phyloP scores from a whole-genome alignment of 2,329 filamentous ascomycete species.

The Paraphaeosphaeria sporulosa region DNA sequence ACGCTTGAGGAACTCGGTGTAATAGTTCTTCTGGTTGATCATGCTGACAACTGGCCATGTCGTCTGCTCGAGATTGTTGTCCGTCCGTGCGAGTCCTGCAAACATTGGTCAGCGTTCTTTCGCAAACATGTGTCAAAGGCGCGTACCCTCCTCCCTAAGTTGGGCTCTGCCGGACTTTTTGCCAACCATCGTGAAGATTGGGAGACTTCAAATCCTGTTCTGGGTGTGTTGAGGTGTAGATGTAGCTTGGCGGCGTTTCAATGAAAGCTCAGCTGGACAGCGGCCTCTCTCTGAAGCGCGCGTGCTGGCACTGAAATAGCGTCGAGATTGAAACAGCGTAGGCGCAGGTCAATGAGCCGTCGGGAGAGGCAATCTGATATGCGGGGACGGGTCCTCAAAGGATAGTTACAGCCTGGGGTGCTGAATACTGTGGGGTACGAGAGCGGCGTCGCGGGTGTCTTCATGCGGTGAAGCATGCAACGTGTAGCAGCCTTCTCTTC shows the following conservation, averaged over 20 bases:
- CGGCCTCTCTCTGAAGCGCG: not conserved
- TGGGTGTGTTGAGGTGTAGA: too few species aligned
- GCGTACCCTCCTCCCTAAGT: slow-evolving; percentile 65
- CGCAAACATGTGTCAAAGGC: slow-evolving; percentile 4
- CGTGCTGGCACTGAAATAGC: not conserved
- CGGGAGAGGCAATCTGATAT: not conserved
- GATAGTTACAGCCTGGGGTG: not conserved
- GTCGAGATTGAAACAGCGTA: not conserved
- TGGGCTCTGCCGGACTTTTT: slow-evolving; percentile 71
- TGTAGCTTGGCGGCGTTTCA: not conserved
- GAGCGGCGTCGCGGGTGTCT: not conserved
- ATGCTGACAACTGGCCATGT: slow-evolving; percentile 91
- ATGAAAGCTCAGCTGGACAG: not conserved
- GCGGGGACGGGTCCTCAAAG: not conserved
- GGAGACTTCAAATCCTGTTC: not conserved
- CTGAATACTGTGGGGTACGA: not conserved
- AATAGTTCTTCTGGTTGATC: slow-evolving; percentile 99
- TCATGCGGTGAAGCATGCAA: slow-evolving; percentile 3
- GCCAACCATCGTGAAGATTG: slow-evolving; percentile 61
- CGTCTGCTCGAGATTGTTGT: slow-evolving; percentile 97
- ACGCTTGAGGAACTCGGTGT: slow-evolving; percentile 94
- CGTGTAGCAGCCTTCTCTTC: not conserved
- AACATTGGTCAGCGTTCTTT: slow-evolving; percentile 23
- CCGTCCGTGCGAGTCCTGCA: slow-evolving; percentile 89
- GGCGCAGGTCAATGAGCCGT: not conserved